A percentile compares a stretch with the other conserved stretches of the same genome.
Conservation (phyloP, 2,329 filamentous ascomycete genomes). For the Penicillium concentricum region DNA sequence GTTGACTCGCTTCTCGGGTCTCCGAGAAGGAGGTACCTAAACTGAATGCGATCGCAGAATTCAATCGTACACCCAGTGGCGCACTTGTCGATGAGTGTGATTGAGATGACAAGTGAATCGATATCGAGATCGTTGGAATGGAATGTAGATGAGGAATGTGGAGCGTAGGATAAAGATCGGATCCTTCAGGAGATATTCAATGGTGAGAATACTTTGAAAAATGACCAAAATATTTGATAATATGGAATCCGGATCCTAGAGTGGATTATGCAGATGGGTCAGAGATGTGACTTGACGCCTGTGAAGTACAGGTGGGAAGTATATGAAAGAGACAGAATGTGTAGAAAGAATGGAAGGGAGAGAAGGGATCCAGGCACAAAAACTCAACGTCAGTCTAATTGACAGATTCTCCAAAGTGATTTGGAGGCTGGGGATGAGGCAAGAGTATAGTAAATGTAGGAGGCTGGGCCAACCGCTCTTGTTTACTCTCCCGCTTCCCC, state of each 20-base stretch:
- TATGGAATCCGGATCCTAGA: conserved; percentile 22
- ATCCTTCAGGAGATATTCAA: conserved; percentile 7
- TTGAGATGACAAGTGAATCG: background rate
- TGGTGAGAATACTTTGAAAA: background rate
- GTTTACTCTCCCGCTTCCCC: conserved; percentile 40
- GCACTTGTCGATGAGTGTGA: background rate
- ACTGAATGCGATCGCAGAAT: conserved; percentile 6
- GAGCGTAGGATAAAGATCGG: conserved; percentile 9
- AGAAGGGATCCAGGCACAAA: conserved; percentile 33
- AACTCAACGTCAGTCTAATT: conserved; percentile 22
- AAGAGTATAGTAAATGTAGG: conserved; percentile 29
- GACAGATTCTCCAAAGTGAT: conserved; percentile 6
- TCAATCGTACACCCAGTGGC: background rate
- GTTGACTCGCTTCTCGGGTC: conserved; percentile 41
- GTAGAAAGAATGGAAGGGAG: conserved; percentile 31
- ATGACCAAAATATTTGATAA: conserved; percentile 4
- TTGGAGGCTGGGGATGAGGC: conserved; percentile 39
- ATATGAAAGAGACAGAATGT: conserved; percentile 26
- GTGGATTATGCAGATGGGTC: conserved; percentile 21
- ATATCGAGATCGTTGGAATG: conserved; percentile 21
- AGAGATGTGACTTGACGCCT: conserved; percentile 23
- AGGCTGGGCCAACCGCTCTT: conserved; percentile 45
- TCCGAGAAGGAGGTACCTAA: conserved; percentile 39
- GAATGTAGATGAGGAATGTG: conserved; percentile 31
- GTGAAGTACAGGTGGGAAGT: conserved; percentile 15